phyloP scores from a whole-genome alignment of 1,284 basidiomycete species.

The Cryptococcus sp. region DNA sequence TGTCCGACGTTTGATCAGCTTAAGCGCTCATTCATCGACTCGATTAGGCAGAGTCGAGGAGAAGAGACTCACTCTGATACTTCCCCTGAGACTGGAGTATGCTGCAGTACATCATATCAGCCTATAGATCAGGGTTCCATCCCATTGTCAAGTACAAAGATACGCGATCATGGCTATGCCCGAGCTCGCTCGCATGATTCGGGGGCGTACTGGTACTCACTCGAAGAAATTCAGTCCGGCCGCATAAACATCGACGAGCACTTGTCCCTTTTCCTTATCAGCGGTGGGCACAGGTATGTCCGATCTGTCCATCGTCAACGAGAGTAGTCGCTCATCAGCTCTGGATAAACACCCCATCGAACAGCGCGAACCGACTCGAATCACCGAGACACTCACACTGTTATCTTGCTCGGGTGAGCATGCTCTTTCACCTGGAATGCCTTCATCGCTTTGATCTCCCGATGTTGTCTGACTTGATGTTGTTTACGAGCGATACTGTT shows the following conservation, averaged over 20 bases:
- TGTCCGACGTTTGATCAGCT: slow-evolving; percentile 3
- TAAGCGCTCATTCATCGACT: background rate
- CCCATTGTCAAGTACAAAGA: background rate
- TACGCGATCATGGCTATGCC: no score
- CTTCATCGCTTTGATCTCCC: slow-evolving; percentile 62
- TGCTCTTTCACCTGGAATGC: slow-evolving; percentile 74
- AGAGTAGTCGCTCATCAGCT: background rate
- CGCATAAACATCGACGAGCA: slow-evolving; percentile 76
- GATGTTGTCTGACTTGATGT: no score
- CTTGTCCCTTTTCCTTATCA: slow-evolving; percentile 60
- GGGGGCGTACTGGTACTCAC: slow-evolving; percentile 21
- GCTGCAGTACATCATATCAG: slow-evolving; percentile 20
- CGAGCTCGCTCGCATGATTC: background rate
- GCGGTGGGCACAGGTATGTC: slow-evolving; percentile 66
- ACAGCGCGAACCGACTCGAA: background rate
- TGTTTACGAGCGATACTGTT: no score
- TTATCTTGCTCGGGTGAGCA: slow-evolving; percentile 71
- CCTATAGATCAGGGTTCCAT: background rate
- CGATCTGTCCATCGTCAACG: slow-evolving; percentile 36
- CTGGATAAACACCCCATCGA: background rate
- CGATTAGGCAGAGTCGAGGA: background rate
- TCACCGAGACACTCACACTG: slow-evolving; percentile 53
- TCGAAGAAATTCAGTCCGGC: slow-evolving; percentile 50
- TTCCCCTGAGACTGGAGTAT: slow-evolving; percentile 84
- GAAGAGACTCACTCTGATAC: slow-evolving; percentile 63